Evolutionary conservation across 1,284 basidiomycete species (phyloP).

Genomic region (Cryptococcus sp.): DNA sequence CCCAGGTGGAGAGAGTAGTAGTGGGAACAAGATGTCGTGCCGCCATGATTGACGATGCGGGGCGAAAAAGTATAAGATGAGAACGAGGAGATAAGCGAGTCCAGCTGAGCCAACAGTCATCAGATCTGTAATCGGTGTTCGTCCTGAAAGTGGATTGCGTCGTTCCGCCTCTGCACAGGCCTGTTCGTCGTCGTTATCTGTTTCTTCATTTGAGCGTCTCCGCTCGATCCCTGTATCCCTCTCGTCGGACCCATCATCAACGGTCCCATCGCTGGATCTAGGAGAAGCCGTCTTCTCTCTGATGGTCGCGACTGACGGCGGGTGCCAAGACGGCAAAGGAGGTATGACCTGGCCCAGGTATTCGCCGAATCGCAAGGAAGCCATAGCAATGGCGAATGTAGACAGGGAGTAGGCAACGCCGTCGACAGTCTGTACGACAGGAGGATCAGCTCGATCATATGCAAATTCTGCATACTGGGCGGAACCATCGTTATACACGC

Average conservation of each 20-base stretch:
- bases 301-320: not conserved
- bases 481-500: not conserved
- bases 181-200: not conserved
- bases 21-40: slow-evolving; percentile 78
- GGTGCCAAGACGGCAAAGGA: slow-evolving; percentile 56
- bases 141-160: not conserved
- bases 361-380: slow-evolving; percentile 40
- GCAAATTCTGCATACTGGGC: not conserved
- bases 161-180: slow-evolving; percentile 57
- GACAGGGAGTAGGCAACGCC: slow-evolving; percentile 79
- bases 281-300: not conserved
- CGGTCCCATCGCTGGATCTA: not conserved
- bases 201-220: not conserved
- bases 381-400: slow-evolving; percentile 70
- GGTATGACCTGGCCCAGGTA: slow-evolving; percentile 51
- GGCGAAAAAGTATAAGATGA: slow-evolving; percentile 75
- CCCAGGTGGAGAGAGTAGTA: slow-evolving; percentile 88
- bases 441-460: not conserved
- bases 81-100: slow-evolving; percentile 57
- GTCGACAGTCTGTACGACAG: slow-evolving; percentile 68
- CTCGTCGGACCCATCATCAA: not conserved
- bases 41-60: slow-evolving; percentile 63
- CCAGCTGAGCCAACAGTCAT: slow-evolving; percentile 46
- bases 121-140: slow-evolving; percentile 38
- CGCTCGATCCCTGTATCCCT: too few species aligned